Percentiles rank a stretch among this genome's conserved stretches.
Conservation (phyloP, 2,329 filamentous ascomycete genomes). For the Aspergillus sp. region DNA sequence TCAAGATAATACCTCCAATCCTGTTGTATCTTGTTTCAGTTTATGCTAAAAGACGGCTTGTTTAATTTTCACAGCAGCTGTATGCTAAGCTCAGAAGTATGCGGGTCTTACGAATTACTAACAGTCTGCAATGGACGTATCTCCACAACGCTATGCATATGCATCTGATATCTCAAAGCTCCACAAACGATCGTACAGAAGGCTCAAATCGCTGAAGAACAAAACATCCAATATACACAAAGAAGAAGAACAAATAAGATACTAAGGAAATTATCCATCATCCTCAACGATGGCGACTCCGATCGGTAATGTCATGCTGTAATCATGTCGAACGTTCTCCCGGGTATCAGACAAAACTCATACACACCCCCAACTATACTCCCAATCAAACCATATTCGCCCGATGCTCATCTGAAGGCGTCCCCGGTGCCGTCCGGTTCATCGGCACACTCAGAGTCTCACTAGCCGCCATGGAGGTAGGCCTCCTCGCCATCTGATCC, state of each 20-base stretch:
- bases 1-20: too few relatives aligned
- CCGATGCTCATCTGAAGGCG: neutral
- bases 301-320: neutral
- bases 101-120: too few relatives aligned
- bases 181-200: neutral
- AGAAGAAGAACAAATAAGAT: neutral
- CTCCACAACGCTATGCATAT: neutral
- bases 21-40: too few relatives aligned
- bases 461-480: conserved; percentile 5
- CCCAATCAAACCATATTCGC: neutral
- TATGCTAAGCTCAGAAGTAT: too few relatives aligned
- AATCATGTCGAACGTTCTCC: neutral
- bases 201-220: neutral
- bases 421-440: neutral
- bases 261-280: neutral
- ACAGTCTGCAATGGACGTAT: neutral
- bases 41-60: too few relatives aligned
- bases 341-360: neutral
- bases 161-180: neutral
- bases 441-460: neutral
- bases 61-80: too few relatives aligned
- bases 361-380: neutral
- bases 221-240: neutral
- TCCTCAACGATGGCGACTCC: neutral
- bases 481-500: neutral